Conservation (phyloP, 2,329 filamentous ascomycete genomes). For the Thyridium curvatum region DNA sequence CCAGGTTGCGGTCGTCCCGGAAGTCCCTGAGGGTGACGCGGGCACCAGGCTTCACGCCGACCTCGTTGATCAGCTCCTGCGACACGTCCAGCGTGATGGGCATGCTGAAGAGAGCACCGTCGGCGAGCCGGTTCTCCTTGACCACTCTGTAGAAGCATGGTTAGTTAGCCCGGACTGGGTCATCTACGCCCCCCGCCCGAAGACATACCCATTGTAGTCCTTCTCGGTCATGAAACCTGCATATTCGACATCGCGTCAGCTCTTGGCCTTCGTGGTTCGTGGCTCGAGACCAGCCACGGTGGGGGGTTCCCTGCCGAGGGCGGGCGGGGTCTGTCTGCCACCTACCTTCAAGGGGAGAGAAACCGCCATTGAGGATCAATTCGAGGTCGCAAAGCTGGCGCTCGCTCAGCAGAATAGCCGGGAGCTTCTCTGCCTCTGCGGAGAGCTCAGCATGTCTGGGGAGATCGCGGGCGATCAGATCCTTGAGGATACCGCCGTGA, state of each 20-base stretch:
- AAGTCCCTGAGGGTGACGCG: slow-evolving; percentile 89
- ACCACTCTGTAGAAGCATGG: slow-evolving; percentile 61
- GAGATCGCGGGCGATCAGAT: slow-evolving; percentile 89
- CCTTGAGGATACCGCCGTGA: slow-evolving; percentile 93
- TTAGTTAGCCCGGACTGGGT: slow-evolving; percentile 17
- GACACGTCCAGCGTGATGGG: slow-evolving; percentile 90
- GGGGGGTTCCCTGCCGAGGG: background rate
- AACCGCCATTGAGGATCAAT: slow-evolving; percentile 93
- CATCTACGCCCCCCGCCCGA: background rate
- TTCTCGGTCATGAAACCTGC: slow-evolving; percentile 94
- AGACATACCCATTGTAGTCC: slow-evolving; percentile 82
- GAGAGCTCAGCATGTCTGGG: slow-evolving; percentile 73
- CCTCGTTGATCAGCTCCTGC: slow-evolving; percentile 65
- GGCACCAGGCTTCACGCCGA: slow-evolving; percentile 71
- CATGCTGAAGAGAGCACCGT: slow-evolving; percentile 91
- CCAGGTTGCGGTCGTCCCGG: slow-evolving; percentile 91
- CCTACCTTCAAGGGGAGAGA: slow-evolving; percentile 93
- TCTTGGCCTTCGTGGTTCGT: background rate
- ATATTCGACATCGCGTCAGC: slow-evolving; percentile 4
- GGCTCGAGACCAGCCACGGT: background rate
- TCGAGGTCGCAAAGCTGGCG: slow-evolving; percentile 97
- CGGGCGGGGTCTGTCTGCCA: slow-evolving; percentile 13
- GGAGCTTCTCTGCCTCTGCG: slow-evolving; percentile 79
- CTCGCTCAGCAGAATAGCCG: slow-evolving; percentile 80
- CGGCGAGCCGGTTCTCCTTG: slow-evolving; percentile 75